Evolutionary conservation across 176 grass and related monocot species (phyloP).

Genomic region (Chrysopogon serrulatus): DNA sequence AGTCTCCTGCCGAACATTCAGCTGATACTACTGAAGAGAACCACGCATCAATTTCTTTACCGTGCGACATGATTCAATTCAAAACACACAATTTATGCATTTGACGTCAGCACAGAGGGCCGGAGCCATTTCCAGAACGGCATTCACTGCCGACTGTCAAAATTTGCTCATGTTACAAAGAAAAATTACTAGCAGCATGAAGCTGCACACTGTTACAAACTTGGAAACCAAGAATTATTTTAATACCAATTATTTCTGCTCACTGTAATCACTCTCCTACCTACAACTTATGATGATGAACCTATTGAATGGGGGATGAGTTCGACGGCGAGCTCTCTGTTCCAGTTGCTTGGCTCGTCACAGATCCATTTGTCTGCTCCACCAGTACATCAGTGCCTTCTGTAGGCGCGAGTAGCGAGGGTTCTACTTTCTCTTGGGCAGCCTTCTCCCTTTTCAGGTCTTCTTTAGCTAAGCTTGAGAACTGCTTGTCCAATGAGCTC

Average conservation of each 20-base stretch:
- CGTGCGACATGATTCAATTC: not conserved
- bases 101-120: not conserved
- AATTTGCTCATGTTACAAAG: conserved; percentile 38
- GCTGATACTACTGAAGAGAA: not conserved
- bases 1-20: not conserved
- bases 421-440: conserved; percentile 26
- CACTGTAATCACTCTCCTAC: conserved; percentile 8
- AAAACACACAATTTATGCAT: not conserved
- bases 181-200: not conserved
- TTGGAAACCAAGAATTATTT: conserved; percentile 16
- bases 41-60: not conserved
- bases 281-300: conserved; percentile 2
- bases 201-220: conserved; percentile 18
- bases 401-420: not conserved
- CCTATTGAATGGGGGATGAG: conserved; percentile 34
- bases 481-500: conserved; percentile 69
- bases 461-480: conserved; percentile 78
- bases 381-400: conserved; percentile 10
- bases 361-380: conserved; percentile 32
- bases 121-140: conserved; percentile 1
- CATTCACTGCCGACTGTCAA: conserved; percentile 9
- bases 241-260: conserved; percentile 18
- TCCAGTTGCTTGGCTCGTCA: not conserved
- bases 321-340: conserved; percentile 10
- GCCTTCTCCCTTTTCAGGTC: conserved; percentile 44